Conservation (phyloP, 441 rosid genomes). For the Eugenia klotzschiana region DNA sequence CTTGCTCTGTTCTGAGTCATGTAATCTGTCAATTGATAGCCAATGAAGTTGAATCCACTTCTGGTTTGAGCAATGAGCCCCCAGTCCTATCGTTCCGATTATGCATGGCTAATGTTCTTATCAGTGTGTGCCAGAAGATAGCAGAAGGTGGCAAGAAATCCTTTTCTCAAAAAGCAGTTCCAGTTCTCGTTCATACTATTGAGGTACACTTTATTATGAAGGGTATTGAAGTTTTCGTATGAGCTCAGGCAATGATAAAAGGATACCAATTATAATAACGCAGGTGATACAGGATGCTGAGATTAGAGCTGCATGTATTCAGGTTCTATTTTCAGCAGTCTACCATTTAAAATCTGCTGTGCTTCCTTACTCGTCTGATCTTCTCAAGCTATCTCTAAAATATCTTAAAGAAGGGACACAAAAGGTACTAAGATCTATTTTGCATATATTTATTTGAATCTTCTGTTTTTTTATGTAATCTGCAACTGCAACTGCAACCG, state of each 20-base stretch:
- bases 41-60: slow-evolving; percentile 20
- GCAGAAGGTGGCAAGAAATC: slow-evolving; percentile 38
- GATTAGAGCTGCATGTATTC: slow-evolving; percentile 69
- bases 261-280: background rate
- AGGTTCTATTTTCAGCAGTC: slow-evolving; percentile 72
- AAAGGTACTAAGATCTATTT: slow-evolving; percentile 35
- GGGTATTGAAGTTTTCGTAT: background rate
- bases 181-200: slow-evolving; percentile 33
- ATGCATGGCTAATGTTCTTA: slow-evolving; percentile 90
- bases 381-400: slow-evolving; percentile 52
- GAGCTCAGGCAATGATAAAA: background rate
- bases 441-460: background rate
- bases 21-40: slow-evolving; percentile 36
- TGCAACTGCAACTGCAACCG: background rate
- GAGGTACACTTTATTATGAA: slow-evolving; percentile 34
- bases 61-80: slow-evolving; percentile 14
- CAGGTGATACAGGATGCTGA: slow-evolving; percentile 38
- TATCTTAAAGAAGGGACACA: slow-evolving; percentile 50
- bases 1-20: slow-evolving; percentile 24
- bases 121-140: slow-evolving; percentile 76
- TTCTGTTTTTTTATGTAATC: background rate
- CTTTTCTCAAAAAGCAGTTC: slow-evolving; percentile 45
- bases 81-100: slow-evolving; percentile 36
- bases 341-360: slow-evolving; percentile 74
- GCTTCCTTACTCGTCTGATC: slow-evolving; percentile 50